Conservation (phyloP, 2,329 filamentous ascomycete species). For the Bipolaris zeicola region DNA sequence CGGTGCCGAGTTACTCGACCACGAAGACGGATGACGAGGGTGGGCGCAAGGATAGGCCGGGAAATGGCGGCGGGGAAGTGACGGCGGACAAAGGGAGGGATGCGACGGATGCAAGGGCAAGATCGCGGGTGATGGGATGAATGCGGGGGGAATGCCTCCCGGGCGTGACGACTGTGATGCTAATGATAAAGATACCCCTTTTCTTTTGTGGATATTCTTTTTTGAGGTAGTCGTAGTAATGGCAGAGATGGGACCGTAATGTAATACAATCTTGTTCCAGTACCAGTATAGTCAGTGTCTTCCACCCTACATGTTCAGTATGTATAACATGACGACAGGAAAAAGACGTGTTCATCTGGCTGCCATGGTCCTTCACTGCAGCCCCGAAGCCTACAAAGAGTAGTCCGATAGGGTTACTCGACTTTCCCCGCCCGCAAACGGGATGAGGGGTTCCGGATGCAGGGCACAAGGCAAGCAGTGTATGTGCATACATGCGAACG, state of each 20-base stretch:
- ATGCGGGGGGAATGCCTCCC: not conserved
- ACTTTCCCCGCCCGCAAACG: not conserved
- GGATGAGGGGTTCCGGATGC: conserved; percentile 9
- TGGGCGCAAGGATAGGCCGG: not conserved
- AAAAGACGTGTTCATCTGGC: too few relatives aligned
- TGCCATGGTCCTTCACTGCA: too few relatives aligned
- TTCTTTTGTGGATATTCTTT: not conserved
- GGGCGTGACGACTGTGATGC: not conserved
- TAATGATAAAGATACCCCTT: conserved; percentile 3
- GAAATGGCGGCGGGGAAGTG: not conserved
- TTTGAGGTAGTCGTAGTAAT: too few relatives aligned
- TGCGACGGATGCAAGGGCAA: conserved; percentile 33
- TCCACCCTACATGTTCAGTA: too few relatives aligned
- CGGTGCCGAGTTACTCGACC: conserved; percentile 12
- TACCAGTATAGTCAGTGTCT: too few relatives aligned
- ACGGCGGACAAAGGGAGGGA: conserved; percentile 31
- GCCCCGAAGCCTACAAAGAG: too few relatives aligned
- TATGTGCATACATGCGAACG: conserved; percentile 5
- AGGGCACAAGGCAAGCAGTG: conserved; percentile 2
- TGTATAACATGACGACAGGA: too few relatives aligned
- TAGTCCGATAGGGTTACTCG: too few relatives aligned
- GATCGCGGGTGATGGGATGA: conserved; percentile 15
- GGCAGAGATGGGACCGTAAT: too few relatives aligned
- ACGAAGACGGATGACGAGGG: not conserved
- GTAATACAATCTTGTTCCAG: too few relatives aligned